Percentiles rank a stretch among this genome's conserved stretches.
Evolutionary conservation across 306 rosid species (phyloP).

Genomic region (Luffa acutangula): DNA sequence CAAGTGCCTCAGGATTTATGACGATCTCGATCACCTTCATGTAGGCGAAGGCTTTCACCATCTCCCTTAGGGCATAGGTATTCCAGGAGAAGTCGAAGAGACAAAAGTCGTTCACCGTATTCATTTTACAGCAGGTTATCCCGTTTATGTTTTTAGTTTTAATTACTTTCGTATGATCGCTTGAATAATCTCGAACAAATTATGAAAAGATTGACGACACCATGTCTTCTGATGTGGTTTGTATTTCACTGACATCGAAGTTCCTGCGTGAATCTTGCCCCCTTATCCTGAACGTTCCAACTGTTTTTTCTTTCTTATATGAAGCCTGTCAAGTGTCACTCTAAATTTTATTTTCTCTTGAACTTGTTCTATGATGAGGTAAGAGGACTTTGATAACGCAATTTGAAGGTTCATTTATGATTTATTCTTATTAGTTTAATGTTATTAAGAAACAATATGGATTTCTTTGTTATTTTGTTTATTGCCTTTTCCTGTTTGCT

Average conservation of each 20-base stretch:
- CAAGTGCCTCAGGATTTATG: constrained; percentile 83
- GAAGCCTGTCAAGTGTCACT: too few species aligned
- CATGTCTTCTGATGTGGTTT: constrained; percentile 20
- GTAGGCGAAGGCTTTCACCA: constrained; percentile 71
- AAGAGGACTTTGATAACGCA: too few species aligned
- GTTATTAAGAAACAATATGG: too few species aligned
- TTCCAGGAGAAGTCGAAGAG: constrained; percentile 72
- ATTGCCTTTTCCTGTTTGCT: too few species aligned
- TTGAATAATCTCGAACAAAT: constrained; percentile 6
- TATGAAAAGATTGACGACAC: constrained; percentile 19
- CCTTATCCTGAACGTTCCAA: neutral
- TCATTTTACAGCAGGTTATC: constrained; percentile 81
- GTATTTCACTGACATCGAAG: constrained; percentile 22
- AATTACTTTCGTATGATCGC: constrained; percentile 17
- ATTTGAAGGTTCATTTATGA: too few species aligned
- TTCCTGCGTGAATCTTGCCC: constrained; percentile 25
- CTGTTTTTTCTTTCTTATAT: too few species aligned
- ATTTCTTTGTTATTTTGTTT: too few species aligned
- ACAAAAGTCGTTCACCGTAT: constrained; percentile 79
- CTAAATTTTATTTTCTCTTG: too few species aligned
- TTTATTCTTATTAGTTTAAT: too few species aligned
- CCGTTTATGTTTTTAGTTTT: constrained; percentile 29
- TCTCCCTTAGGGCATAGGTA: constrained; percentile 62
- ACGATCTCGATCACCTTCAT: constrained; percentile 72
- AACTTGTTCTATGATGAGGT: too few species aligned